Percentiles rank a stretch among this genome's conserved stretches.
Conservation (phyloP, 2,329 filamentous ascomycete genomes). For the Cladophialophora chaetospira region DNA sequence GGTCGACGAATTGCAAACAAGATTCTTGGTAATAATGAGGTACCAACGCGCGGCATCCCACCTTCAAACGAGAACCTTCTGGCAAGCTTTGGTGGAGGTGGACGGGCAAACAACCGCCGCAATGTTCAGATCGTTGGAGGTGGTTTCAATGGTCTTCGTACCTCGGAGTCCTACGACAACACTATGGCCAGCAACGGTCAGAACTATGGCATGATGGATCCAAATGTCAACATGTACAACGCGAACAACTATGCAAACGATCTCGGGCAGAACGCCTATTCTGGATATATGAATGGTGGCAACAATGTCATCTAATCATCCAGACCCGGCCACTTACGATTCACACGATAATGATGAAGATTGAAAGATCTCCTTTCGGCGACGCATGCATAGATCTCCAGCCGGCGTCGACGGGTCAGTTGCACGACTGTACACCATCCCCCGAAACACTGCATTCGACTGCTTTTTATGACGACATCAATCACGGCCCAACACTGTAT, state of each 20-base stretch:
- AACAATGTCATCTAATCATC: conserved; percentile 26
- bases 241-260: conserved; percentile 24
- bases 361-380: conserved; percentile 21
- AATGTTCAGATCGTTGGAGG: conserved; percentile 35
- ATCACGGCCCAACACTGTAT: conserved; percentile 28
- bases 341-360: conserved; percentile 31
- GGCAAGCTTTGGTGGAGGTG: conserved; percentile 37
- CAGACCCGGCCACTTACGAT: conserved; percentile 22
- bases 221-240: conserved; percentile 26
- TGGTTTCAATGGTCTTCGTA: conserved; percentile 30
- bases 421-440: conserved; percentile 27
- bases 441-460: conserved; percentile 20
- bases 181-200: conserved; percentile 20
- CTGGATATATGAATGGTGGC: conserved; percentile 23
- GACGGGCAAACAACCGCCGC: conserved; percentile 32
- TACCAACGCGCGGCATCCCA: conserved; percentile 42
- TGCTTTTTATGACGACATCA: conserved; percentile 19
- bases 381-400: conserved; percentile 19
- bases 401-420: conserved; percentile 1
- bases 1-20: conserved; percentile 92
- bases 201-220: conserved; percentile 22
- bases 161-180: conserved; percentile 21
- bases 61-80: conserved; percentile 44
- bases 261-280: conserved; percentile 23
- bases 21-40: conserved; percentile 63